Percentiles rank a stretch among this genome's conserved stretches.
Conservation (phyloP, 164 flowering plant species). For the Warburgia ugandensis region DNA sequence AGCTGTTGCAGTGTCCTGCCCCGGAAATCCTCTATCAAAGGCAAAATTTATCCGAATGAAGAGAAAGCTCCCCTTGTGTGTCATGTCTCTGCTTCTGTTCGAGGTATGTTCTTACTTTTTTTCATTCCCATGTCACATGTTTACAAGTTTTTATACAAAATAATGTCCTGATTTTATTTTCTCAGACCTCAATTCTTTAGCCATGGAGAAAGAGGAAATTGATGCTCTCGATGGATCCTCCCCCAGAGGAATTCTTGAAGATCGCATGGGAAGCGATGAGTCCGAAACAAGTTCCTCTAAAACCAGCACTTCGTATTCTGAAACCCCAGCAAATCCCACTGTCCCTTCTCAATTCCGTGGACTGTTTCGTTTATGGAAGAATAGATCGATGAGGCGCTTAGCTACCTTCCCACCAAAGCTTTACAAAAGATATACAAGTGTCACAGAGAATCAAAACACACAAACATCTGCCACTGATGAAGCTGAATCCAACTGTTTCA, state of each 20-base stretch:
- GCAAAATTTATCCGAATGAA: conserved; percentile 9
- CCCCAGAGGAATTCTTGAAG: conserved; percentile 54
- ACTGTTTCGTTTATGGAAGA: conserved; percentile 37
- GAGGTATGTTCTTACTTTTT: conserved; percentile 26
- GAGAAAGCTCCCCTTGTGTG: conserved; percentile 3
- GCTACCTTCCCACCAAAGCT: conserved; percentile 39
- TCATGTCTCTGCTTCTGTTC: conserved; percentile 22
- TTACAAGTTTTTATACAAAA: not conserved
- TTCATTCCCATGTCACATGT: not conserved
- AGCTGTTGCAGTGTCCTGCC: conserved; percentile 1
- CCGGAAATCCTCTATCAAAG: conserved; percentile 6
- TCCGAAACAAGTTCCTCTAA: conserved; percentile 25
- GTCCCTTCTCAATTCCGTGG: conserved; percentile 40
- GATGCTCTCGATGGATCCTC: conserved; percentile 18
- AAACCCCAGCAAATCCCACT: conserved; percentile 9
- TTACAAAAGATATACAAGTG: conserved; percentile 32
- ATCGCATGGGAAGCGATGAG: conserved; percentile 25
- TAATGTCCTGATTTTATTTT: no score
- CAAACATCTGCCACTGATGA: conserved; percentile 21
- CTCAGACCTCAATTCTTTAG: conserved; percentile 16
- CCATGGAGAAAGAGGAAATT: conserved; percentile 16
- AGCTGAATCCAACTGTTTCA: conserved; percentile 34
- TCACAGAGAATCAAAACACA: conserved; percentile 25
- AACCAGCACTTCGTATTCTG: conserved; percentile 46
- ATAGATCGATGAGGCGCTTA: conserved; percentile 33